Evolutionary conservation across 805 yeast species (phyloP), one percentile per base, ranked within the genome.

Genomic region (Ogataea pini): DNA sequence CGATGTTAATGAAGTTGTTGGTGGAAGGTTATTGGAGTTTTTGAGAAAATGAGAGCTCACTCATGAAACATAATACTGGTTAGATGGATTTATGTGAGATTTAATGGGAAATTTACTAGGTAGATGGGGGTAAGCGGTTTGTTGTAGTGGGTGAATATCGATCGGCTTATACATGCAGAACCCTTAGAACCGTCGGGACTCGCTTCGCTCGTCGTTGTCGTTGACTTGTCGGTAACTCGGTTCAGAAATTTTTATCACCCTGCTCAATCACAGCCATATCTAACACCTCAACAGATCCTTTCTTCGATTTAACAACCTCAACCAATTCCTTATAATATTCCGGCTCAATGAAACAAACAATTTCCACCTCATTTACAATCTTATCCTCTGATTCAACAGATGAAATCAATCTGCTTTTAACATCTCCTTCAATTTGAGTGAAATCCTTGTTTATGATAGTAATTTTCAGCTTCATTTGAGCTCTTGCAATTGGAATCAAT

Each of bases 401-500:
- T 45, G 69, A 71, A 19, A 76, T 57, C 44, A 69, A 54, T 3
- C 70, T 71, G 44, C 64, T 51, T 32, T 52, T 49, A 20, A 60
- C 43, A 5, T 60, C 57, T 7, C 66, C 49, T 56, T 70, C 36
- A 62, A 66, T 39, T 60, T 68, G 47, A 42, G 75, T 73, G 13
- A 79, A 78, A 3, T 78, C 82, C 53, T 84, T 78, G 7, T 77
- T 72, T 19, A 76, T 73, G 40, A 87, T 68, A 0, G 76, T 67
- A n/a, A 89, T 71, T 55, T 83, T 82, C 33, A 94, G 77, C 68
- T 89, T 83, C 99, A 94, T 94, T 59, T 85, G 85, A 0, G 98
- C 98, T 56, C 99, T 77, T 0, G 89, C 96, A 48, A 94, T 91
- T 8, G 98, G 98, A 22, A 94, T 85, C 27, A 90, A 72, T 67